Evolutionary conservation across 371 early-diverging fungal species (phyloP).

Genomic region (Mortierella sp.): DNA sequence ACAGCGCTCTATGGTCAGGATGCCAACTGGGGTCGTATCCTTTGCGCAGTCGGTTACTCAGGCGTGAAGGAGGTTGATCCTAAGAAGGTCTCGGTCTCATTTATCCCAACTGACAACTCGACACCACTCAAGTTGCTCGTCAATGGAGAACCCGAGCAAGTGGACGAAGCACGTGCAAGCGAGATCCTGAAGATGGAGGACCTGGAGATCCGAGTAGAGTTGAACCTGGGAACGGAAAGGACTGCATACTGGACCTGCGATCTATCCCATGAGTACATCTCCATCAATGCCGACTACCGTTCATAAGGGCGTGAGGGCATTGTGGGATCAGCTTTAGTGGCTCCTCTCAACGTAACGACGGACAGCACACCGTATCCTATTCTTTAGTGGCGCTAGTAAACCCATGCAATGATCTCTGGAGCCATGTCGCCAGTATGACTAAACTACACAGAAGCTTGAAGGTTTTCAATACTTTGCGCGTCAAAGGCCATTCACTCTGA

Average conservation of each 20-base stretch:
- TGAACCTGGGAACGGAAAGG: constrained; percentile 79
- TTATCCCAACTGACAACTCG: constrained; percentile 75
- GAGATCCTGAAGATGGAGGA: constrained; percentile 89
- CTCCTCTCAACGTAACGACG: too few species aligned
- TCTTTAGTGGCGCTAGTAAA: too few species aligned
- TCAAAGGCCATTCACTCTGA: too few species aligned
- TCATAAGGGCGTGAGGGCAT: constrained; percentile 65
- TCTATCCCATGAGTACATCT: constrained; percentile 92
- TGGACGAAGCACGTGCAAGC: constrained; percentile 82
- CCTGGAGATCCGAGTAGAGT: constrained; percentile 79
- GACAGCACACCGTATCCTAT: too few species aligned
- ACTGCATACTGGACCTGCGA: constrained; percentile 96
- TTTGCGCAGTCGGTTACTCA: constrained; percentile 85
- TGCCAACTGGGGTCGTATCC: constrained; percentile 97
- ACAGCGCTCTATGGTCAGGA: constrained; percentile 96
- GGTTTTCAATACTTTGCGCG: too few species aligned
- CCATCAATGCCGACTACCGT: constrained; percentile 92
- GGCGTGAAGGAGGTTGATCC: constrained; percentile 80
- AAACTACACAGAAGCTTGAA: too few species aligned
- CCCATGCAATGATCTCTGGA: too few species aligned
- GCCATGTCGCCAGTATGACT: too few species aligned
- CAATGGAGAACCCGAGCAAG: constrained; percentile 85
- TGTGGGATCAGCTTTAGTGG: too few species aligned
- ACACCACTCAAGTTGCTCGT: constrained; percentile 76
- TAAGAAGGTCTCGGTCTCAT: constrained; percentile 76